Evolutionary conservation across 1,139 yeast species (phyloP).

Genomic region (Geotrichum klebahnii): DNA sequence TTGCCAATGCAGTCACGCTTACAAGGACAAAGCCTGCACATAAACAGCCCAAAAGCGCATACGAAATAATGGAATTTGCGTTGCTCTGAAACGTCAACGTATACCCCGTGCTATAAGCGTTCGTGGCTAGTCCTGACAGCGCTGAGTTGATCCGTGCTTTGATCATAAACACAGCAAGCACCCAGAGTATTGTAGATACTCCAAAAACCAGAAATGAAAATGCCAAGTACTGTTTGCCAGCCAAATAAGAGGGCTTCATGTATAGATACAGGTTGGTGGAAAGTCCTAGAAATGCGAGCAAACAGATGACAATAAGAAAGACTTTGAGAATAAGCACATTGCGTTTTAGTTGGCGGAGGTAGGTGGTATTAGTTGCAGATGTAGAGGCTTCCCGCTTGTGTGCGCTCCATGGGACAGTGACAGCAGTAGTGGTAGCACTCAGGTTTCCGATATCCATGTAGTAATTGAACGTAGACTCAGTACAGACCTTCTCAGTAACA

Average conservation of each 20-base stretch:
- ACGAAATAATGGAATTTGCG: background rate
- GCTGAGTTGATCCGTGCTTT: slow-evolving; percentile 1
- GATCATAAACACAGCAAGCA: background rate
- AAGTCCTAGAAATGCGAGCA: background rate
- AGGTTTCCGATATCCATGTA: slow-evolving; percentile 2
- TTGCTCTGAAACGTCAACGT: background rate
- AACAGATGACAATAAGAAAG: background rate
- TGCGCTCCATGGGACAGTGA: too few species aligned
- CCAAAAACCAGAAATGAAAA: background rate
- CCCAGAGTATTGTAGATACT: background rate
- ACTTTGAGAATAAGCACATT: background rate
- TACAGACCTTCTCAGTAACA: background rate
- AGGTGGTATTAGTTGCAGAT: background rate
- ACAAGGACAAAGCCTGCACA: background rate
- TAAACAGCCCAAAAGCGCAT: background rate
- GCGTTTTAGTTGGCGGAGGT: background rate
- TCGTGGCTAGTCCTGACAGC: background rate
- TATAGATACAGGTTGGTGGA: background rate
- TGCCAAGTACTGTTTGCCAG: background rate
- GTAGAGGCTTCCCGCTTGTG: too few species aligned
- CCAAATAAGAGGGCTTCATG: background rate
- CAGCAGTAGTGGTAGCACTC: background rate
- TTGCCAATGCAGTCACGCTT: background rate
- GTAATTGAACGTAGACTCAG: background rate
- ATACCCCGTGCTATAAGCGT: background rate